Percentiles rank a stretch among this genome's conserved stretches.
phyloP scores from a whole-genome alignment of 2,329 filamentous ascomycete genomes.

The Aspergillus sclerotialis region DNA sequence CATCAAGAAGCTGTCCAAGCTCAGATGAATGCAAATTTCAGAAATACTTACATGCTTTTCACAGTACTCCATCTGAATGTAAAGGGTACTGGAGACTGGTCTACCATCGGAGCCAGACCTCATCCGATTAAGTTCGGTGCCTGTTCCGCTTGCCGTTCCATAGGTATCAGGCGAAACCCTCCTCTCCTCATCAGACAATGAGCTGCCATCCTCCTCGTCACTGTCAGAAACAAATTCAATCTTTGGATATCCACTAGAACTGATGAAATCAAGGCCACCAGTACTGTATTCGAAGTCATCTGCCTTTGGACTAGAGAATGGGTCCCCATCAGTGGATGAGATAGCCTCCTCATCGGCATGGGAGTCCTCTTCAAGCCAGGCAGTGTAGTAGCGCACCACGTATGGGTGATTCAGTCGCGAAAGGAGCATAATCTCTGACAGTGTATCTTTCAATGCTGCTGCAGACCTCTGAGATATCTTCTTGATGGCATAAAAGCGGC shows the following conservation, averaged over 20 bases:
- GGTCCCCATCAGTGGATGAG: constrained; percentile 50
- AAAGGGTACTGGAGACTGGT: constrained; percentile 66
- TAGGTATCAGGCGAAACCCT: constrained; percentile 16
- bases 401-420: constrained; percentile 89
- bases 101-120: constrained; percentile 44
- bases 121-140: constrained; percentile 32
- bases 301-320: constrained; percentile 23
- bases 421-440: constrained; percentile 81
- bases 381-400: constrained; percentile 85
- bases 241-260: constrained; percentile 68
- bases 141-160: constrained; percentile 17
- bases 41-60: constrained; percentile 64
- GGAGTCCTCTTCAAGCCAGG: constrained; percentile 75
- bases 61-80: constrained; percentile 99
- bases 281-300: constrained; percentile 59
- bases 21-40: background rate
- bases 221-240: constrained; percentile 65
- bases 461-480: constrained; percentile 83
- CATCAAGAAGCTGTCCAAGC: constrained; percentile 1
- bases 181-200: constrained; percentile 27
- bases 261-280: constrained; percentile 86
- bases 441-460: constrained; percentile 52
- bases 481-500: constrained; percentile 91
- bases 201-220: constrained; percentile 38
- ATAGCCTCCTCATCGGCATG: constrained; percentile 36